Base-by-base conservation (phyloP, 176 grass and related monocot genomes). In the Ensete ventricosum region DNA sequence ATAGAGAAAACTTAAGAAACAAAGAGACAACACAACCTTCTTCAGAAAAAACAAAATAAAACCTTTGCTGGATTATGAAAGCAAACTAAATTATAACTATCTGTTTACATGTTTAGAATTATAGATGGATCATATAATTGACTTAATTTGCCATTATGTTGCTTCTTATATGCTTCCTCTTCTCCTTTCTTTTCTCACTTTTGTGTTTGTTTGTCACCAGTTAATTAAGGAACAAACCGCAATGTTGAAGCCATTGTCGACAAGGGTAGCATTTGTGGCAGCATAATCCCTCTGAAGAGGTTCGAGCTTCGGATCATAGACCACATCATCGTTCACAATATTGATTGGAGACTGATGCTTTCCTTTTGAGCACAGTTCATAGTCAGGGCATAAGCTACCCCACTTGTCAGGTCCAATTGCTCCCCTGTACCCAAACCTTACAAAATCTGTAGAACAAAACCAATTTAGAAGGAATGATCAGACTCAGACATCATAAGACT, bases 161-260 rank as follows among this genome's bases (percentile, higher is more conserved):
- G 34, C 34, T 43, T 43, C 34, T 43, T 43, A 43, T 43, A 43
- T 43, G 34, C 34, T 43, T 6, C 34, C 34, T 43, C 34, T 43
- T 43, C 34, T 43, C 34, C 34, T 43, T 43, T 43, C 4, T 43
- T 43, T 43, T 43, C 34, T 43, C 3, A 6, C 34, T 43, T 43
- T 43, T 0, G 34, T 6, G 34, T 43, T 43, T 43, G 34, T 43
- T 43, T 43, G 34, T 43, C 34, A 43, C 34, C 3, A 60, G 14
- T 60, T 9, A 60, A 71, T 52, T 53, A 13, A 71, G 52, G 17
- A 86, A 76, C 86, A 83, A 81, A 96, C 89, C 76, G 64, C 85
- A 7, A 96, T 85, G 60, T 90, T 92, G 87, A 82, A 77, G 69
- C 83, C 76, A 79, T 92, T 92, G 67, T 90, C 87, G 79, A 89